A percentile compares a stretch with the other conserved stretches of the same genome.
phyloP scores from a whole-genome alignment of 306 rosid genomes.

The Rubus idaeus region DNA sequence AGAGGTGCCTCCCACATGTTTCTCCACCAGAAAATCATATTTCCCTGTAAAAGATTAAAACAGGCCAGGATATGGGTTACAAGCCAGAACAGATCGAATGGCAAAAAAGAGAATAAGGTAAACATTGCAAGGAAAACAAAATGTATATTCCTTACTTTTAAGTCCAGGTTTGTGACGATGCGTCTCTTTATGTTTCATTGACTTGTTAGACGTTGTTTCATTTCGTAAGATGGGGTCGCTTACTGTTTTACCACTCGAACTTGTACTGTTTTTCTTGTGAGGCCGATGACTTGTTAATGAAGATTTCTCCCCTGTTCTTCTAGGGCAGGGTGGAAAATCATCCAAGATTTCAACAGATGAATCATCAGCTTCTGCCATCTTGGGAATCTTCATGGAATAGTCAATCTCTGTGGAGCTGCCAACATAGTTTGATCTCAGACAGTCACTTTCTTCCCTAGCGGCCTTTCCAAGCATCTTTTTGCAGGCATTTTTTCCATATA shows the following conservation, averaged over 20 bases:
- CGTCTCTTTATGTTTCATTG: too few species aligned
- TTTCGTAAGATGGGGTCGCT: neutral
- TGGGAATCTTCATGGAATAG: too few species aligned
- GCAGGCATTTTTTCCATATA: constrained; percentile 26
- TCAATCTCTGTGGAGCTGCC: neutral
- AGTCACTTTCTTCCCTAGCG: neutral
- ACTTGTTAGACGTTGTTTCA: neutral
- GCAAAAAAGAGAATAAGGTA: neutral
- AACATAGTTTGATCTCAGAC: neutral
- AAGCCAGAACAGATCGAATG: neutral
- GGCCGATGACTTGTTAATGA: neutral
- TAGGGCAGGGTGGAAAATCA: neutral
- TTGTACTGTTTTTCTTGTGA: neutral
- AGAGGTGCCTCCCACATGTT: neutral
- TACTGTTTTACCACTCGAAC: neutral
- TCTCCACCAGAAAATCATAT: neutral
- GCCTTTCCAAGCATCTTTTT: neutral
- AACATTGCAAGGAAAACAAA: neutral
- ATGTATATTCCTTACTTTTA: neutral
- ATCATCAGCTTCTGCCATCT: neutral
- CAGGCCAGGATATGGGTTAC: neutral
- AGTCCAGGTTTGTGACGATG: neutral
- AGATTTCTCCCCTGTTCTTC: neutral
- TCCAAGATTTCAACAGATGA: neutral
- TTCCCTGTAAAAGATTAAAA: neutral